These are phyloP conservation scores for Collybiopsis confluens DNA, from an alignment of 768 basidiomycete species.

Conservation along the genomic window DNA sequence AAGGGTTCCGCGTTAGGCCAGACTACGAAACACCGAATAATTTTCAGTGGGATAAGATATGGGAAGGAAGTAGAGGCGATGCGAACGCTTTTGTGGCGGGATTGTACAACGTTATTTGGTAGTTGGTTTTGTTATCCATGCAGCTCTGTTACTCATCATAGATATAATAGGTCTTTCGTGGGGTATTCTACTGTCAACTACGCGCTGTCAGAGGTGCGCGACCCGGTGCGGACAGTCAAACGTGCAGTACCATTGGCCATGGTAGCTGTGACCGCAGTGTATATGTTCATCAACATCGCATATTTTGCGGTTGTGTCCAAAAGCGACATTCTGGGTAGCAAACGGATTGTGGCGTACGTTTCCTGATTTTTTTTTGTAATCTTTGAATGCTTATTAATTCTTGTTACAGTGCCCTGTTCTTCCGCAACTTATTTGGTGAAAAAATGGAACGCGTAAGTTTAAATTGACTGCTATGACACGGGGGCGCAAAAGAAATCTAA, in stretches of 20 bases:
- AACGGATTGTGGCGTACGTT: conserved; percentile 64
- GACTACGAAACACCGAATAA: conserved; percentile 53
- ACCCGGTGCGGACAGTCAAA: conserved; percentile 70
- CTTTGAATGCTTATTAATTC: not conserved
- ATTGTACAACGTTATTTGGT: conserved; percentile 73
- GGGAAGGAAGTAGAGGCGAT: conserved; percentile 56
- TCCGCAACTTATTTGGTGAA: conserved; percentile 67
- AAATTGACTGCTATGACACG: too few relatives aligned
- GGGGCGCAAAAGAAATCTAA: too few relatives aligned
- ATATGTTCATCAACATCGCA: conserved; percentile 64
- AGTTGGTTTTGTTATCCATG: conserved; percentile 5
- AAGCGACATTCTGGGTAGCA: conserved; percentile 59
- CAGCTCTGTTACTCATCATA: not conserved
- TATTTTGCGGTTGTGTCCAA: conserved; percentile 75
- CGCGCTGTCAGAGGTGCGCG: conserved; percentile 62
- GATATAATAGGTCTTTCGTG: conserved; percentile 53
- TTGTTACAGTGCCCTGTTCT: conserved; percentile 56
- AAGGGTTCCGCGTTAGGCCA: conserved; percentile 46
- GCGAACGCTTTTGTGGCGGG: conserved; percentile 60
- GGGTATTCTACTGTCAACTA: conserved; percentile 78
- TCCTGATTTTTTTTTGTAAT: not conserved
- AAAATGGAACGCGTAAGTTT: conserved; percentile 49
- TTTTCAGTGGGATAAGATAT: conserved; percentile 54
- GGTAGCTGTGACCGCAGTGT: conserved; percentile 51
- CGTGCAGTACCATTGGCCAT: conserved; percentile 67